Conservation (phyloP, 768 basidiomycete species). For the Trametes sanguinea region DNA sequence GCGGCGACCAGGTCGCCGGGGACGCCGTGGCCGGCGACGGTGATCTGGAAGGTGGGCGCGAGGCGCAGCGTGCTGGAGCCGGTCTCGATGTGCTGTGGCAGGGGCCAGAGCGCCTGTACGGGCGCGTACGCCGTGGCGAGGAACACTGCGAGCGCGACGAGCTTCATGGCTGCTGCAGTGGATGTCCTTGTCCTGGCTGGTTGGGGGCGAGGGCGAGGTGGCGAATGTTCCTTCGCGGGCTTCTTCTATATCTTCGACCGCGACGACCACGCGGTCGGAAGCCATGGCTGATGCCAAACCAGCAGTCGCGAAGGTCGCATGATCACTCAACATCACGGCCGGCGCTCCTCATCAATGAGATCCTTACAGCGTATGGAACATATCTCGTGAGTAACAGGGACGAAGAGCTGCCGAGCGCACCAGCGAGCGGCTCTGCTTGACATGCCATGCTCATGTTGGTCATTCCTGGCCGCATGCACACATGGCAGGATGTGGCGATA, state of each 20-base stretch:
- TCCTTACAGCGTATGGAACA: slow-evolving; percentile 4
- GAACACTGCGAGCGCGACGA: slow-evolving; percentile 25
- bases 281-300: slow-evolving; percentile 9
- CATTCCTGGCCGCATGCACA: slow-evolving; percentile 2
- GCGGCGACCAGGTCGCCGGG: slow-evolving; percentile 64
- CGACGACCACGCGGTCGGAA: slow-evolving; percentile 6
- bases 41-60: slow-evolving; percentile 52
- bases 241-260: not conserved
- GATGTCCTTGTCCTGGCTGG: not conserved
- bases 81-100: slow-evolving; percentile 32
- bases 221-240: not conserved
- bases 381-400: slow-evolving; percentile 5
- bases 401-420: not conserved
- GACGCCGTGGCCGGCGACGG: slow-evolving; percentile 38
- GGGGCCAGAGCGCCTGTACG: slow-evolving; percentile 39
- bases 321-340: slow-evolving; percentile 4
- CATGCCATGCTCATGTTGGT: not conserved
- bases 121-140: slow-evolving; percentile 24
- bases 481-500: slow-evolving; percentile 1
- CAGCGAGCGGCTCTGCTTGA: slow-evolving; percentile 3
- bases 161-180: slow-evolving; percentile 13
- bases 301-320: slow-evolving; percentile 9
- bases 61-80: slow-evolving; percentile 41
- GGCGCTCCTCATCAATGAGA: slow-evolving; percentile 4
- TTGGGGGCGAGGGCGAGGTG: slow-evolving; percentile 3